Evolutionary conservation across 345 rosid species (phyloP), one percentile per base, ranked within the genome.

Genomic region (Acer saccharum): DNA sequence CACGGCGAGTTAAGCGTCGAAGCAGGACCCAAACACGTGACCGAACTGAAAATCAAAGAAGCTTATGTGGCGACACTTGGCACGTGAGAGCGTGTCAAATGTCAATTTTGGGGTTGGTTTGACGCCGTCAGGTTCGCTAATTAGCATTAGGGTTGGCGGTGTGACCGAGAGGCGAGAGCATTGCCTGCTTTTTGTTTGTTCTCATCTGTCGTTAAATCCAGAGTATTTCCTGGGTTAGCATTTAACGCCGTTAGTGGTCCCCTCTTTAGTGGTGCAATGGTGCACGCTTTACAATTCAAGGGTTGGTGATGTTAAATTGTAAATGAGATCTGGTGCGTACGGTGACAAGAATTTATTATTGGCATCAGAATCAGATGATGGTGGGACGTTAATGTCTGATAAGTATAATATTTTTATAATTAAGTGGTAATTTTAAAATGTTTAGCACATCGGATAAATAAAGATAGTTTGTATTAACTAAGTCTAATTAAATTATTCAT

Each of bases 1-100:
- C 69, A 10, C 71, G 80, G 63, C 81, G 80, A 68, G 75, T 81
- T 71, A 78, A 80, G 84, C 81, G 84, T 80, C 82, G 35, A 76
- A 48, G 77, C 20, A 71, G 60, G 82, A 44, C 72, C 58, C 17
- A 69, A 80, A 77, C 86, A 84, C 80, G 84, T 78, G 83, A 84
- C 64, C 75, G 17, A 74, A 75, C 79, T 18, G 67, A 65, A 64
- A 66, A 65, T 52, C 35, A 55, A 69, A 54, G 17, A 7, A n/a
- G 54, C 66, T 62, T 65, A 76, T 66, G 77, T 77, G 82, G 83
- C 78, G 69, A 81, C 83, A 78, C 65, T 64, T 78, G 78, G 80
- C 80, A 77, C 78, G 72, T 74, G 73, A 69, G 69, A 48, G 48
- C 23, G 58, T 69, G 74, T 74, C 43, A 32, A 75, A 71, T 29